Evolutionary conservation across 148 eudicot species (phyloP).

Genomic region (Rhododendron henanense): DNA sequence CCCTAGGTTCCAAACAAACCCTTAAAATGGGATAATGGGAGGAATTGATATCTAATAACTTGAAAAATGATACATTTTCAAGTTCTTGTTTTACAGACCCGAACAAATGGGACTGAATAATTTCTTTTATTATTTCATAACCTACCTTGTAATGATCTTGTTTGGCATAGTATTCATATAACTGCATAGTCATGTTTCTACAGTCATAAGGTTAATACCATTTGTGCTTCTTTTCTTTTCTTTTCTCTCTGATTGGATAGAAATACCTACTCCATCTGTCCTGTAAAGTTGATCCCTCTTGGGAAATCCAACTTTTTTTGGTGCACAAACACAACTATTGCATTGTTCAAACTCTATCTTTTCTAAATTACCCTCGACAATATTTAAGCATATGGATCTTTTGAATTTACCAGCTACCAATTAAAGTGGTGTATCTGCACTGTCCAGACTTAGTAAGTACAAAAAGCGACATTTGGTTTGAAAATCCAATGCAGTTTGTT

Average conservation of each 20-base stretch:
- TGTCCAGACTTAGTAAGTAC: background rate
- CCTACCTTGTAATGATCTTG: no score
- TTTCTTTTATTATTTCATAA: background rate
- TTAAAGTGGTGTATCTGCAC: background rate
- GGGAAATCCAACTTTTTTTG: background rate
- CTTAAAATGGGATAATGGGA: background rate
- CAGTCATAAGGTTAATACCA: background rate
- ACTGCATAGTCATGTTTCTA: background rate
- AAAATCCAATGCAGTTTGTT: background rate
- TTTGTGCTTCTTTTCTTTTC: background rate
- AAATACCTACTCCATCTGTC: background rate
- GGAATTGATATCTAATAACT: background rate
- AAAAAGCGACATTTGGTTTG: background rate
- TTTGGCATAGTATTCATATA: no score
- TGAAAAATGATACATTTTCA: background rate
- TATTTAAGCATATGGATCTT: no score
- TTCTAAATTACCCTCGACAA: background rate
- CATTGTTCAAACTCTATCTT: background rate
- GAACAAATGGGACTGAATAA: no score
- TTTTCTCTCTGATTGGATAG: no score
- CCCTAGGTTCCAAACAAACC: no score
- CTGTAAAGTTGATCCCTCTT: background rate
- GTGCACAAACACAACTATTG: background rate
- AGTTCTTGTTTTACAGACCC: background rate
- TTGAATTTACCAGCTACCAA: background rate